These are phyloP conservation scores for Aspergillus sp. DNA, from an alignment of 2,329 filamentous ascomycete genomes.

Conservation along the genomic window DNA sequence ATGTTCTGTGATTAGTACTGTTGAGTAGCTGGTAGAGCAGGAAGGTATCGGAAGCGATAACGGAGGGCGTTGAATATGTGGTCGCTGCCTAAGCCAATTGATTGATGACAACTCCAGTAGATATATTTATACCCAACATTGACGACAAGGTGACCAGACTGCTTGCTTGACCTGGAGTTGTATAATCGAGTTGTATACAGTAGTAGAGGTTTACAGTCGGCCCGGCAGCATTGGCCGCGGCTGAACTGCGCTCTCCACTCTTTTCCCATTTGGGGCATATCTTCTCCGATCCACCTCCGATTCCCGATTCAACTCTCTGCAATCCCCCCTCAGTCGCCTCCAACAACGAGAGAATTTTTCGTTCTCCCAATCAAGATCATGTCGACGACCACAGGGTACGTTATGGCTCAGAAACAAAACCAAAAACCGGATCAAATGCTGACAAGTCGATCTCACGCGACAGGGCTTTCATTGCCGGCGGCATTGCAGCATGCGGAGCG, in stretches of 20 bases:
- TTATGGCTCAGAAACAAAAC: not conserved
- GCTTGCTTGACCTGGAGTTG: too few species aligned
- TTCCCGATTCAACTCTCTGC: slow-evolving; percentile 5
- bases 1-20: too few species aligned
- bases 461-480: slow-evolving; percentile 88
- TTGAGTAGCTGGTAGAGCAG: too few species aligned
- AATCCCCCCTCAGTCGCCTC: not conserved
- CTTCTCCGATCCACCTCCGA: slow-evolving; percentile 15
- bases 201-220: too few species aligned
- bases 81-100: too few species aligned
- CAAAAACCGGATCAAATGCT: not conserved
- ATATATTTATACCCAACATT: too few species aligned
- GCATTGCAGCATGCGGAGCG: slow-evolving; percentile 92
- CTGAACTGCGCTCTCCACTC: not conserved
- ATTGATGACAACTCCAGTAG: too few species aligned
- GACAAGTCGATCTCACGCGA: slow-evolving; percentile 7
- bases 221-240: not conserved
- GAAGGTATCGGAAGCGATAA: too few species aligned
- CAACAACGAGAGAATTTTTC: not conserved
- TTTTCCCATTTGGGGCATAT: slow-evolving; percentile 1
- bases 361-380: slow-evolving; percentile 25
- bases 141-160: too few species aligned
- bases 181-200: too few species aligned
- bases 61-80: too few species aligned
- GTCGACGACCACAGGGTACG: slow-evolving; percentile 50